Percentiles rank a stretch among this genome's conserved stretches.
These are phyloP conservation scores for Arthrobotrys iridis DNA, from an alignment of 2,329 filamentous ascomycete species.

Conservation along the genomic window DNA sequence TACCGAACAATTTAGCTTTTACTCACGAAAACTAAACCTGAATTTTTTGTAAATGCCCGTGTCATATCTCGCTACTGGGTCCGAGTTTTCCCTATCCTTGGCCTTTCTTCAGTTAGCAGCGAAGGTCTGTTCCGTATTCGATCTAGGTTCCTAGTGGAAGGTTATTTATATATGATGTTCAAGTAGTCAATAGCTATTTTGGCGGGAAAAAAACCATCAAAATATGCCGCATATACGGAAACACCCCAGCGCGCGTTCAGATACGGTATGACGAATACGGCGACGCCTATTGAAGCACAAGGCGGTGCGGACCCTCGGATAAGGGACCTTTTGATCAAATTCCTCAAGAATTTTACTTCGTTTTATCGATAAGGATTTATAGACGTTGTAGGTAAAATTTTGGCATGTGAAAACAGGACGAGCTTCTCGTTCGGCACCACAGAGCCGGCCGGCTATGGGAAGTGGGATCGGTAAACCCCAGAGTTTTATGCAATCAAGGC, in stretches of 20 bases:
- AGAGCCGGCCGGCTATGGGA: slow-evolving; percentile 26
- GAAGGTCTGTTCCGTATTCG: not conserved
- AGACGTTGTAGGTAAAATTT: slow-evolving; percentile 5
- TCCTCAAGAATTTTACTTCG: not conserved
- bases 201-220: not conserved
- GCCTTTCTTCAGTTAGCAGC: not conserved
- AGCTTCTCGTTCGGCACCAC: slow-evolving; percentile 9
- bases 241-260: not conserved
- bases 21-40: slow-evolving; percentile 20
- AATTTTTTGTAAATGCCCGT: not conserved
- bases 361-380: slow-evolving; percentile 40
- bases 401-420: slow-evolving; percentile 43
- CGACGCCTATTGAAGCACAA: not conserved
- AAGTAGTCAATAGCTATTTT: not conserved
- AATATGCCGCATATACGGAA: slow-evolving; percentile 13
- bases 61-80: not conserved
- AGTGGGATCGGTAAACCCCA: slow-evolving; percentile 26
- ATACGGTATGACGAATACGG: not conserved
- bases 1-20: slow-evolving; percentile 16
- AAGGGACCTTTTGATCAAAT: slow-evolving; percentile 13
- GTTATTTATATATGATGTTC: slow-evolving; percentile 1
- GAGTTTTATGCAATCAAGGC: slow-evolving; percentile 11
- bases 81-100: slow-evolving; percentile 54
- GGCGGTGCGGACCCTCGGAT: slow-evolving; percentile 12
- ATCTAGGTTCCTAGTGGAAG: not conserved